These are phyloP conservation scores for Senecio squalidus DNA, from an alignment of 140 eudicot genomes.

Conservation along the genomic window DNA sequence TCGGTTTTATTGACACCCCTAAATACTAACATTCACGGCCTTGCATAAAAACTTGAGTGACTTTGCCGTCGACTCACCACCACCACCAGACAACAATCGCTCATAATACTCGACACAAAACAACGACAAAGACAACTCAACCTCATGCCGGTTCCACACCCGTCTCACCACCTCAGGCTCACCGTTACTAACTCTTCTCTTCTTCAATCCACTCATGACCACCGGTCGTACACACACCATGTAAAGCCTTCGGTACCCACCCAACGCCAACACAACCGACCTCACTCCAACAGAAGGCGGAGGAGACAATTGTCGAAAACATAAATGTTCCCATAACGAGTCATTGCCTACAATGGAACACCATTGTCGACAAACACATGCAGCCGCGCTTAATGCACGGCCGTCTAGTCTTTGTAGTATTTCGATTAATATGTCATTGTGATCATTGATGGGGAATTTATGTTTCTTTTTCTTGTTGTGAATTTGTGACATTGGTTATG, in stretches of 20 bases:
- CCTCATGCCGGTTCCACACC: constrained; percentile 62
- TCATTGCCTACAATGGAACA: constrained; percentile 52
- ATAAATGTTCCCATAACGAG: constrained; percentile 81
- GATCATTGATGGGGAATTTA: constrained; percentile 56
- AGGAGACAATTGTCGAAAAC: constrained; percentile 67
- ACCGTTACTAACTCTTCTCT: constrained; percentile 18
- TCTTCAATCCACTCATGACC: constrained; percentile 38
- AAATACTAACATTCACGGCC: constrained; percentile 43
- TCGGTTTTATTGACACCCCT: too few species aligned
- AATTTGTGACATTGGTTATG: not conserved
- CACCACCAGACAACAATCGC: constrained; percentile 43
- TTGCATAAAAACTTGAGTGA: constrained; percentile 86
- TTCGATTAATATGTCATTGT: constrained; percentile 60
- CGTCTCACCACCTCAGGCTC: constrained; percentile 35
- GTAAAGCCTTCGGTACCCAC: constrained; percentile 83
- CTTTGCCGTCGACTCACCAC: constrained; percentile 40
- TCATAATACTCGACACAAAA: constrained; percentile 92
- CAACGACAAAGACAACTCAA: constrained; percentile 72
- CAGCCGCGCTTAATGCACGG: constrained; percentile 51
- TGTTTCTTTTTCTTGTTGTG: constrained; percentile 6
- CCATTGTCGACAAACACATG: constrained; percentile 82
- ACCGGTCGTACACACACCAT: constrained; percentile 73
- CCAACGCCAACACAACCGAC: constrained; percentile 73
- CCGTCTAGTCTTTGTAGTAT: constrained; percentile 68
- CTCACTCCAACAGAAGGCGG: constrained; percentile 41